These are phyloP conservation scores for Trametes gibbosa DNA, from an alignment of 768 basidiomycete species.

Conservation along the genomic window DNA sequence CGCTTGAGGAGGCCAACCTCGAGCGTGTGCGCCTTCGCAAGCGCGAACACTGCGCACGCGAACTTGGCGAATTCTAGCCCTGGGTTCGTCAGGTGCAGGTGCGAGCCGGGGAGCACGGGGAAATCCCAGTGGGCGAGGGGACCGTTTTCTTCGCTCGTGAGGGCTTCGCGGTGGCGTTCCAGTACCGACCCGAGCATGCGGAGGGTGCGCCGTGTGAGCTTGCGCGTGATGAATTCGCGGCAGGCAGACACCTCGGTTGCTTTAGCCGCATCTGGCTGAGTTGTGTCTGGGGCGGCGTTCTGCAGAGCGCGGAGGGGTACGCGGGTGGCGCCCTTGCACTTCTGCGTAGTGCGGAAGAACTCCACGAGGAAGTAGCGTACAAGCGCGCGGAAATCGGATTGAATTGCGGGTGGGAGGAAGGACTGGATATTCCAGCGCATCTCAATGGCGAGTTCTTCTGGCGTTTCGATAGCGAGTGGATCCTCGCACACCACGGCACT, in stretches of 20 bases:
- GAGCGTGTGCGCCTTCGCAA: slow-evolving; percentile 78
- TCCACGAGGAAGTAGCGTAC: slow-evolving; percentile 85
- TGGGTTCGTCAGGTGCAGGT: slow-evolving; percentile 76
- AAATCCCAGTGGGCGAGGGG: slow-evolving; percentile 64
- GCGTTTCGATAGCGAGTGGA: slow-evolving; percentile 64
- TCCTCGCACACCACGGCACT: slow-evolving; percentile 87
- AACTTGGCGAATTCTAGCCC: slow-evolving; percentile 89
- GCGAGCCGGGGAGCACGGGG: slow-evolving; percentile 83
- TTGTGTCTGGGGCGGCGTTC: slow-evolving; percentile 58
- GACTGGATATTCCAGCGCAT: slow-evolving; percentile 92
- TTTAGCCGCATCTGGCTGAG: slow-evolving; percentile 67
- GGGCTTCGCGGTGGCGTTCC: slow-evolving; percentile 59
- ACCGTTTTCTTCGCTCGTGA: slow-evolving; percentile 28
- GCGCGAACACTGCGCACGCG: slow-evolving; percentile 72
- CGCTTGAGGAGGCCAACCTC: slow-evolving; percentile 89
- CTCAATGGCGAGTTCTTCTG: slow-evolving; percentile 67
- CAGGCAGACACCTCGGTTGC: slow-evolving; percentile 64
- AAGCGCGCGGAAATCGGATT: slow-evolving; percentile 67
- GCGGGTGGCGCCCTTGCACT: slow-evolving; percentile 54
- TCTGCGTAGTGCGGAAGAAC: slow-evolving; percentile 72
- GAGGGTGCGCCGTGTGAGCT: slow-evolving; percentile 79
- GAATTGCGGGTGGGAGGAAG: slow-evolving; percentile 84
- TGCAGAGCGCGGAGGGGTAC: slow-evolving; percentile 74
- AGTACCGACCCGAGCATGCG: slow-evolving; percentile 62
- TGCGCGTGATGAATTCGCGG: slow-evolving; percentile 73